A percentile compares a stretch with the other conserved stretches of the same genome.
These are phyloP conservation scores for Ceratocystiopsis brevicomis DNA, from an alignment of 2,329 filamentous ascomycete genomes.

Conservation along the genomic window DNA sequence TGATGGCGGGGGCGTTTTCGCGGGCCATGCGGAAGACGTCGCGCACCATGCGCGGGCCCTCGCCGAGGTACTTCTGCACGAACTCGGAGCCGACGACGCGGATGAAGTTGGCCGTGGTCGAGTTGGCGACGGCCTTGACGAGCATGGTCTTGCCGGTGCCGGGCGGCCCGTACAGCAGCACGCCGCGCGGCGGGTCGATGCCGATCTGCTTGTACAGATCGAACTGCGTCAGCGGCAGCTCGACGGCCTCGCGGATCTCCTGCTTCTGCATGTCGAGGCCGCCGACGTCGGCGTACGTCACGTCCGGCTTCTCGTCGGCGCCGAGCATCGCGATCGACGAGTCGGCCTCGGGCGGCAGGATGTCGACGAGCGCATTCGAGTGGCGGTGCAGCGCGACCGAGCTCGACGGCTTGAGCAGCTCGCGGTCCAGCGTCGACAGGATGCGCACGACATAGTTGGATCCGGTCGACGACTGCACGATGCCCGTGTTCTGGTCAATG, in stretches of 20 bases:
- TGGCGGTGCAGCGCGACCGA: conserved; percentile 95
- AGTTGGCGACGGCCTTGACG: conserved; percentile 96
- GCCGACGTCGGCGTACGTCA: conserved; percentile 94
- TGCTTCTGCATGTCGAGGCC: conserved; percentile 99
- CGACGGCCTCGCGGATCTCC: conserved; percentile 93
- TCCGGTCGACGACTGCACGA: conserved; percentile 93
- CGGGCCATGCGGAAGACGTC: conserved; percentile 98
- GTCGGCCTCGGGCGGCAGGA: conserved; percentile 94
- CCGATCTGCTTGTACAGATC: conserved; percentile 98
- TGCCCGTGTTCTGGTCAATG: conserved; percentile 97
- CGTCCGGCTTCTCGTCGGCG: conserved; percentile 90
- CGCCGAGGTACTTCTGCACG: conserved; percentile 95
- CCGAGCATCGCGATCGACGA: conserved; percentile 98
- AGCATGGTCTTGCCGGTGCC: conserved; percentile 95
- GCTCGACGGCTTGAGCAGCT: conserved; percentile 92
- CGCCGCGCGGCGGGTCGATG: conserved; percentile 92
- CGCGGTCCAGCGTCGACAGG: conserved; percentile 91
- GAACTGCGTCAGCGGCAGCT: conserved; percentile 91
- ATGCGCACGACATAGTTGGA: conserved; percentile 99
- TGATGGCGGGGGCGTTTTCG: conserved; percentile 94
- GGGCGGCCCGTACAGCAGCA: conserved; percentile 86
- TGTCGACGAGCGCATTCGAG: conserved; percentile 96
- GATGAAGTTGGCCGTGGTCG: conserved; percentile 94
- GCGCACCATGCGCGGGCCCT: conserved; percentile 95
- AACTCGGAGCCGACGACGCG: conserved; percentile 96